Evolutionary conservation across 805 yeast genomes (phyloP), one percentile per base, ranked within the genome.

Genomic region (Torulaspora delbrueckii): DNA sequence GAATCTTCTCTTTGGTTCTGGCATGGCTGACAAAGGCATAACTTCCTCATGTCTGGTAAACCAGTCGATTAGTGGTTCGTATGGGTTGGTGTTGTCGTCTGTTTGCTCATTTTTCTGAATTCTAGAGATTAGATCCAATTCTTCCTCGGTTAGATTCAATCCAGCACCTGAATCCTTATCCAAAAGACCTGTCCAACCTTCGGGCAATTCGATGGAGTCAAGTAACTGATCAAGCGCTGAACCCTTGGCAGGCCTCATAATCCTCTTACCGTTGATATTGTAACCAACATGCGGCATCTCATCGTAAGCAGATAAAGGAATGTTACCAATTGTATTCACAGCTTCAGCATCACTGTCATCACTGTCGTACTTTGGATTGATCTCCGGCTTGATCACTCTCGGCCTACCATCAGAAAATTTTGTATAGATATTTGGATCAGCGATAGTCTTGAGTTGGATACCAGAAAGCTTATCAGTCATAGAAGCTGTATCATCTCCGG

Each of bases 191-290:
- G 99, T 93, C 98, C 98, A 93, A 22, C 99, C 99, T 68, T 87
- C 95, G 10, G 99, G 99, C 52, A 93, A 73, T 51, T 93, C 99
- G 50, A 93, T 93, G 25, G 82, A 74, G 60, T 91, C 99, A 53
- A 93, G 71, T 51, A 93, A 75, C 59, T 84, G 85, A 60, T 93
- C 98, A 54, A 93, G 75, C 1, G 98, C 99, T 47, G 95, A 81
- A 10, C 97, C 96, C 59, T 87, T 84, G 8, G 98, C 99, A 9
- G 99, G 99, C 66, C 99, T 81, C 98, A 93, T 91, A 62, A 93
- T 90, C 62, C 99, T 80, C 65, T 90, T 91, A 60, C 99, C 99
- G 64, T 93, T 93, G 59, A 93, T 90, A 65, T 88, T 91, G 66
- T 93, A 93, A 47, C 99, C 98, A 49, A 93, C 81, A 63, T 93